A percentile compares a stretch with the other conserved stretches of the same genome.
Evolutionary conservation across 768 basidiomycete species (phyloP).

Genomic region (Mycena amicta): DNA sequence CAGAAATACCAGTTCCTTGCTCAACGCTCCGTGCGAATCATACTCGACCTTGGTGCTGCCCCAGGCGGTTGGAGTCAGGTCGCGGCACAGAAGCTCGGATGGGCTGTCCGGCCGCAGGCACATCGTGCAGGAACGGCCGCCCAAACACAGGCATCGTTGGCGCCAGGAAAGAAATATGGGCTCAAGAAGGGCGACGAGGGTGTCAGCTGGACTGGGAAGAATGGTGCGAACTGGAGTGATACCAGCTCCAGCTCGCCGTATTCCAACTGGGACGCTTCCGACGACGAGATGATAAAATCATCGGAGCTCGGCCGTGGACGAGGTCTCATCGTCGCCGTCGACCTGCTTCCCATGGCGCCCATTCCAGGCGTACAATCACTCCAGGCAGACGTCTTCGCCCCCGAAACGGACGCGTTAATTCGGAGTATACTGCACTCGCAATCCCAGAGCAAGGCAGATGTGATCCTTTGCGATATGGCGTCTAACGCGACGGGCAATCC

Average conservation of each 20-base stretch:
- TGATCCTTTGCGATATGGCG: conserved; percentile 91
- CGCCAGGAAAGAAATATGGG: conserved; percentile 21
- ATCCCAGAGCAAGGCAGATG: conserved; percentile 62
- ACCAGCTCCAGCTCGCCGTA: conserved; percentile 4
- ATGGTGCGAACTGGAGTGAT: conserved; percentile 5
- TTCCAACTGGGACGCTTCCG: conserved; percentile 12
- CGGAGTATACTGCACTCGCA: conserved; percentile 30
- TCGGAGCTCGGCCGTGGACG: conserved; percentile 35
- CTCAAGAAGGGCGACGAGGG: conserved; percentile 21
- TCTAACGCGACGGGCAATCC: conserved; percentile 77
- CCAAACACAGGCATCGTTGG: background rate
- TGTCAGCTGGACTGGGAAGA: conserved; percentile 2
- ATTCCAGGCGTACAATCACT: conserved; percentile 76
- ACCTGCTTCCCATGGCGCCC: conserved; percentile 71
- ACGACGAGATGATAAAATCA: conserved; percentile 48
- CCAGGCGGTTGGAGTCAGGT: conserved; percentile 97
- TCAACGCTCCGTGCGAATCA: conserved; percentile 53
- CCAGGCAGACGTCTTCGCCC: conserved; percentile 77
- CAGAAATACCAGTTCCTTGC: conserved; percentile 53
- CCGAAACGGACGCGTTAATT: conserved; percentile 49
- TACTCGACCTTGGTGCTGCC: conserved; percentile 89
- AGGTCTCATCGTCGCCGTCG: conserved; percentile 73
- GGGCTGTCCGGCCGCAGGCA: conserved; percentile 28
- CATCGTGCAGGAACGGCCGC: conserved; percentile 16
- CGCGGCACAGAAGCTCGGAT: conserved; percentile 63